These are phyloP conservation scores for Combretum micranthum DNA, from an alignment of 345 rosid species.

Conservation along the genomic window DNA sequence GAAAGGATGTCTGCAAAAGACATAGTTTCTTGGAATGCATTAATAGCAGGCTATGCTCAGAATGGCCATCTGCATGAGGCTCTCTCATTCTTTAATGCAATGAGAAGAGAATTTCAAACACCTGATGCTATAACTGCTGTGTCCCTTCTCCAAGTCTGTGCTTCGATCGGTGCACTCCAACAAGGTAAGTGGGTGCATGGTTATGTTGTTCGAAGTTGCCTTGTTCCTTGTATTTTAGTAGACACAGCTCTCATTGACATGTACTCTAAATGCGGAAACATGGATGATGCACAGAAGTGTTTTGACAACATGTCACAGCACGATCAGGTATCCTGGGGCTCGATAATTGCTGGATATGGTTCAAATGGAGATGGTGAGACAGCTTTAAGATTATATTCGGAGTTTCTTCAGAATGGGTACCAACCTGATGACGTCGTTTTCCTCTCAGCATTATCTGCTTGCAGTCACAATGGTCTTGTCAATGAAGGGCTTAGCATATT, in stretches of 20 bases:
- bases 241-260: conserved; percentile 67
- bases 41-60: conserved; percentile 62
- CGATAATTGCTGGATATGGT: conserved; percentile 70
- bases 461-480: conserved; percentile 72
- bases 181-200: conserved; percentile 65
- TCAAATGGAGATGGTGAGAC: conserved; percentile 67
- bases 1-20: conserved; percentile 41
- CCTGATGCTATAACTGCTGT: conserved; percentile 60
- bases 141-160: conserved; percentile 69
- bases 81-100: conserved; percentile 39
- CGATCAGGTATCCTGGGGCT: conserved; percentile 61
- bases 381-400: conserved; percentile 46
- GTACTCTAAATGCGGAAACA: conserved; percentile 72
- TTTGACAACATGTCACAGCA: conserved; percentile 36
- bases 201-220: conserved; percentile 38
- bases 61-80: conserved; percentile 44
- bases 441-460: conserved; percentile 64
- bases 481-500: conserved; percentile 52
- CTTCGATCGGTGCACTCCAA: conserved; percentile 40
- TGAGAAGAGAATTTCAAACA: conserved; percentile 29
- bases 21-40: conserved; percentile 78
- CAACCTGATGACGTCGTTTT: conserved; percentile 61
- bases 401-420: conserved; percentile 49
- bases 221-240: conserved; percentile 36
- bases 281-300: conserved; percentile 56